Conservation (phyloP, 2,329 filamentous ascomycete species). For the Colletotrichum abscissum region DNA sequence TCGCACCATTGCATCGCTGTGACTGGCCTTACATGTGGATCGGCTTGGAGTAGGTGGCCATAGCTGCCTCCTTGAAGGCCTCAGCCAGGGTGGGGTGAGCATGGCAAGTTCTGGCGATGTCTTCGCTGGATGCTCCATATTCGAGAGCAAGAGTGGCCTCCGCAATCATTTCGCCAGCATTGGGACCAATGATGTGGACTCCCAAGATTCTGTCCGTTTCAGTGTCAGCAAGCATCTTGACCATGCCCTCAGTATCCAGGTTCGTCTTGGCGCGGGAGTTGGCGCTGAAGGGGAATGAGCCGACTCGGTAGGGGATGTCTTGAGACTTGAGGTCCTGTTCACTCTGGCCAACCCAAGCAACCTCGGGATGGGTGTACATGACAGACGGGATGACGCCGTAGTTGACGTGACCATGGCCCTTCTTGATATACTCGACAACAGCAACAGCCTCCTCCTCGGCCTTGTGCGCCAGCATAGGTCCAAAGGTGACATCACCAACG, state of each 20-base stretch:
- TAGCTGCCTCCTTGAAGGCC: conserved; percentile 99
- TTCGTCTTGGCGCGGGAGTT: conserved; percentile 99
- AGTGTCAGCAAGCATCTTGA: conserved; percentile 96
- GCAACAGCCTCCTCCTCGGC: conserved; percentile 98
- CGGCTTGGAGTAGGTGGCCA: conserved; percentile 95
- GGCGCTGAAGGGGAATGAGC: conserved; percentile 96
- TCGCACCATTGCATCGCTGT: background rate
- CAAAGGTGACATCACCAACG: conserved; percentile 95
- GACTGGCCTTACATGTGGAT: conserved; percentile 84
- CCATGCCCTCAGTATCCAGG: conserved; percentile 92
- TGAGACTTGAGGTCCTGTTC: conserved; percentile 94
- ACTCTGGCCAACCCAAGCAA: conserved; percentile 98
- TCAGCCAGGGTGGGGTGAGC: conserved; percentile 96
- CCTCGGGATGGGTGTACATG: conserved; percentile 99
- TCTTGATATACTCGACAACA: conserved; percentile 96
- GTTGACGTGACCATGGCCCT: conserved; percentile 98
- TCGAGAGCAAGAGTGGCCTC: conserved; percentile 95
- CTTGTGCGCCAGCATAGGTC: conserved; percentile 99
- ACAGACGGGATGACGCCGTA: conserved; percentile 97
- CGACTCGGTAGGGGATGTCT: conserved; percentile 91
- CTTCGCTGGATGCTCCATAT: conserved; percentile 95
- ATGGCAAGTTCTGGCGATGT: conserved; percentile 94
- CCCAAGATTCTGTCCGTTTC: conserved; percentile 96
- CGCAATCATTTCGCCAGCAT: conserved; percentile 99
- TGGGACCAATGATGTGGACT: conserved; percentile 95